phyloP scores from a whole-genome alignment of 1,284 basidiomycete species.

The Ustilago lituana region DNA sequence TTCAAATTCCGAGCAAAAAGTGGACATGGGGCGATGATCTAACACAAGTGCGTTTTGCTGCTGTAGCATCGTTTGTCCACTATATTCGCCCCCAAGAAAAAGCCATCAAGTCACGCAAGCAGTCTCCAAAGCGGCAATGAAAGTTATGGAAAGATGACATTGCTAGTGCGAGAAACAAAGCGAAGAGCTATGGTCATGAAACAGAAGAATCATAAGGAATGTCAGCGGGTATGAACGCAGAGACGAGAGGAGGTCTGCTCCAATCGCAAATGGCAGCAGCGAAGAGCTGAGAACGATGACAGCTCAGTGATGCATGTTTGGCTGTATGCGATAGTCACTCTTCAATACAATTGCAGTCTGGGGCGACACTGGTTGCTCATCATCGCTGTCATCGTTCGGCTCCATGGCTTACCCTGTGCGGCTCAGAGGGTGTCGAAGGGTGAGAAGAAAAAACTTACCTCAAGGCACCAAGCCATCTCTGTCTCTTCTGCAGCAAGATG shows the following conservation, averaged over 20 bases:
- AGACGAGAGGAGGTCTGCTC: background rate
- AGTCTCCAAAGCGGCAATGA: too few relatives aligned
- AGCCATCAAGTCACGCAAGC: too few relatives aligned
- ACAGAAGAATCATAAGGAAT: background rate
- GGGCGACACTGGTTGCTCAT: constrained; percentile 57
- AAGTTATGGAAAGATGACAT: too few relatives aligned
- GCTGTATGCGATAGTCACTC: constrained; percentile 54
- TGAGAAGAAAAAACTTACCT: constrained; percentile 16
- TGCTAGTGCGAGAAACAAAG: background rate
- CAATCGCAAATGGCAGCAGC: background rate
- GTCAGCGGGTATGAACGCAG: background rate
- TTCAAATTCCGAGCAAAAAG: too few relatives aligned
- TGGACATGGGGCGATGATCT: too few relatives aligned
- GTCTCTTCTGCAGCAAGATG: constrained; percentile 12
- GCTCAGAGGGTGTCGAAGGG: background rate
- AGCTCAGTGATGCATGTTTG: constrained; percentile 58
- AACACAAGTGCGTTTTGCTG: too few relatives aligned
- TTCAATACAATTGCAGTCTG: constrained; percentile 57
- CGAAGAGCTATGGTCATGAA: background rate
- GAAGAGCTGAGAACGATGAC: constrained; percentile 22
- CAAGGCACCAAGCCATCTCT: background rate
- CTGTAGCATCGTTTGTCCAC: too few relatives aligned
- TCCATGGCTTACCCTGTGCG: background rate
- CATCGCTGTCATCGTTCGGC: constrained; percentile 32
- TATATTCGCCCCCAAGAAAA: too few relatives aligned